Base-by-base conservation (phyloP, 345 rosid genomes). In the Ceriops tagal region DNA sequence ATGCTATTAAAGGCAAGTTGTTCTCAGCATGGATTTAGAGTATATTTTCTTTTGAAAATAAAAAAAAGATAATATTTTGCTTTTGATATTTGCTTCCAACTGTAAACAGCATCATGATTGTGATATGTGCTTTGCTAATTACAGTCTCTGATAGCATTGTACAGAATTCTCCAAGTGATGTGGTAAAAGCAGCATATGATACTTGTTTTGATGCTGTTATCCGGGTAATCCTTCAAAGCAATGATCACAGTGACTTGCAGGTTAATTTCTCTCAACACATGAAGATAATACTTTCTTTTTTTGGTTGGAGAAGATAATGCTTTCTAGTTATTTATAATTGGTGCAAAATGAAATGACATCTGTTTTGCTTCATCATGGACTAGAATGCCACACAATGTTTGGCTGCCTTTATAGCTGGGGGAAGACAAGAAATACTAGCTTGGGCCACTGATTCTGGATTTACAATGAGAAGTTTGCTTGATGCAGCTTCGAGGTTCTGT, bases 161-260 rank as follows among this genome's bases (percentile, higher is more conserved):
- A 70, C 89, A 93, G 98, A 92, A 87, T 80, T 84, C 91, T 80
- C 89, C 98, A 35, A 66, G 56, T 69, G 96, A 91, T 75, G 82
- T 89, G 52, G 81, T 89, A 75, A 93, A 84, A 81, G 82, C 86
- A 75, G 78, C 84, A 55, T 84, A 88, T 66, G 92, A 85, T 62
- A 83, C 79, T 71, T 89, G 98, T 72, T 93, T 91, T 79, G 89
- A 84, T 80, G 87, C 91, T 74, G 86, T 91, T 67, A 74, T 91
- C 64, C 85, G 77, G 57, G 87, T 89, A 75, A 69, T 88, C 59
- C 93, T 93, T 71, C 85, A 86, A 73, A 88, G 93, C 68, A 89
- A 88, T 71, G 98, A 93, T 77, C 96, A 91, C 71, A 86, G 89
- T 80, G 97, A 91, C 87, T 71, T 93, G 88, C 98, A 91, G 98